Evolutionary conservation across 495 filamentous ascomycete species (phyloP).

Genomic region (Penicillium longicatenatum): DNA sequence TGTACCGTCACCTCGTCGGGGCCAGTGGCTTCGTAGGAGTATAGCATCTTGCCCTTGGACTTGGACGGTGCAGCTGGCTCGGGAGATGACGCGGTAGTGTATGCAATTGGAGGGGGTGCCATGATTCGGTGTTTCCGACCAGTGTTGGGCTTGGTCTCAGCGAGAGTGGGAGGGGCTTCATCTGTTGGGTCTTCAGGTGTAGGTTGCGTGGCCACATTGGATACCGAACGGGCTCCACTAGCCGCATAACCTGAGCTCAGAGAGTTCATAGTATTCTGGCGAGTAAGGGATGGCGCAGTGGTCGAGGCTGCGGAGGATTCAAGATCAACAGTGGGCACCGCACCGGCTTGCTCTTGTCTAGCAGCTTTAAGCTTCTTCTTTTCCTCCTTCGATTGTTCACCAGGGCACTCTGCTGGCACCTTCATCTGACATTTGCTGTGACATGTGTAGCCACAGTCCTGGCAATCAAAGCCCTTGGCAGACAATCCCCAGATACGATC

Average conservation of each 20-base stretch:
- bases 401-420: constrained; percentile 92
- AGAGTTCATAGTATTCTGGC: constrained; percentile 92
- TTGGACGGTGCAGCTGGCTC: constrained; percentile 26
- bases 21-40: constrained; percentile 75
- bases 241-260: constrained; percentile 86
- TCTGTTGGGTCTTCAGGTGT: constrained; percentile 38
- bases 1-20: constrained; percentile 79
- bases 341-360: constrained; percentile 76
- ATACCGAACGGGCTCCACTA: constrained; percentile 73
- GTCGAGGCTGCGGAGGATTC: constrained; percentile 40
- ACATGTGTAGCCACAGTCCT: constrained; percentile 95
- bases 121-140: constrained; percentile 69
- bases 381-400: constrained; percentile 90
- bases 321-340: constrained; percentile 43
- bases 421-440: constrained; percentile 99
- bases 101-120: constrained; percentile 83
- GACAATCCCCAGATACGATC: constrained; percentile 96
- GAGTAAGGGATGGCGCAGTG: constrained; percentile 58
- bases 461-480: constrained; percentile 93
- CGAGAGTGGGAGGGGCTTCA: constrained; percentile 28
- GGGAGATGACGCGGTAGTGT: constrained; percentile 63
- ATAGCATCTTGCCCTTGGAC: constrained; percentile 84
- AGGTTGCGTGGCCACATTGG: constrained; percentile 50
- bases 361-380: constrained; percentile 87
- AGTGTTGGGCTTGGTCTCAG: constrained; percentile 41